These are phyloP conservation scores for Lotus japonicus DNA, from an alignment of 306 rosid species.

Conservation along the genomic window DNA sequence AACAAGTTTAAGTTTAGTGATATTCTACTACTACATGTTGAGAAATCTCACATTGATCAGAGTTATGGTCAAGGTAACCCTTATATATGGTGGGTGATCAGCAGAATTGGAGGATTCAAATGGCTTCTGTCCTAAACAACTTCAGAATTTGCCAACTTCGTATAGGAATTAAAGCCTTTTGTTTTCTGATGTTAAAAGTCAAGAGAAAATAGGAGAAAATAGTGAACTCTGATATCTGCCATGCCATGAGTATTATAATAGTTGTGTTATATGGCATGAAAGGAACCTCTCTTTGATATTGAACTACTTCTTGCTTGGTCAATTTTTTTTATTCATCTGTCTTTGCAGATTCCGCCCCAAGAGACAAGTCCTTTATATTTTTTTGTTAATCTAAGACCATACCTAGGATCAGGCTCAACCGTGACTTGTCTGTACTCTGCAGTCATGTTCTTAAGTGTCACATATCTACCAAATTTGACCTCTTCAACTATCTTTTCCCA, in stretches of 20 bases:
- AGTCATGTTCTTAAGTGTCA: neutral
- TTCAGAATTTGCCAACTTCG: neutral
- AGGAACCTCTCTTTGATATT: conserved; percentile 3
- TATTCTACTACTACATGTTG: no score
- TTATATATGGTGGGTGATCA: no score
- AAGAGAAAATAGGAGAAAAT: no score
- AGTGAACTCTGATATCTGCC: neutral
- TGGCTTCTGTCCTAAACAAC: neutral
- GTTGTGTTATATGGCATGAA: neutral
- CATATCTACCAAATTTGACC: neutral
- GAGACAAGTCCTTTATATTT: neutral
- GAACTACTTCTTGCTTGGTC: neutral
- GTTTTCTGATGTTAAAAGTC: neutral
- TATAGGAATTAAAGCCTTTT: neutral
- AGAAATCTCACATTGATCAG: no score
- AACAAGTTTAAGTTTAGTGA: no score
- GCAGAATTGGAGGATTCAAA: neutral
- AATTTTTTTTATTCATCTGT: neutral
- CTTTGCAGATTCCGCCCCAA: neutral
- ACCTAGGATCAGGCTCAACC: neutral
- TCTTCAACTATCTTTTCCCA: neutral
- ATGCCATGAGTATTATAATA: neutral
- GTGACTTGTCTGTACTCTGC: neutral
- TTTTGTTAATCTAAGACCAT: neutral
- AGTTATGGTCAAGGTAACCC: no score